Percentiles rank a stretch among this genome's conserved stretches.
Conservation (phyloP, 345 rosid genomes). For the Erucastrum elatum region DNA sequence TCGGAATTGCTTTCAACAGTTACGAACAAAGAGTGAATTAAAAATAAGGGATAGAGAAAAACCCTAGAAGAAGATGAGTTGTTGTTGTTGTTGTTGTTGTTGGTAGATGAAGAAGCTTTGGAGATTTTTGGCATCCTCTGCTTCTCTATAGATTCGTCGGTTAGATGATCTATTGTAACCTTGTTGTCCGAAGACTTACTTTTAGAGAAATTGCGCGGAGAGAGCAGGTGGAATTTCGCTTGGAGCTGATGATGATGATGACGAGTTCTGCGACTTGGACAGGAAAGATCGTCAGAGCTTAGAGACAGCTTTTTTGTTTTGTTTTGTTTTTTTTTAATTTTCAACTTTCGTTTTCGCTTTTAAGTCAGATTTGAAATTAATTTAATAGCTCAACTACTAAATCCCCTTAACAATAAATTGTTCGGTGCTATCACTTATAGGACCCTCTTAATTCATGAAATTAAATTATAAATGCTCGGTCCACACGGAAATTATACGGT, state of each 20-base stretch:
- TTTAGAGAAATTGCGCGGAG: not conserved
- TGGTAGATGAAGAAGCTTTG: constrained; percentile 63
- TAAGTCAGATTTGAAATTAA: too few relatives aligned
- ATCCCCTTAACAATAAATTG: not conserved
- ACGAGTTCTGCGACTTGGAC: constrained; percentile 44
- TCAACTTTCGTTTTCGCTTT: too few relatives aligned
- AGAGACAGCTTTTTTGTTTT: too few relatives aligned
- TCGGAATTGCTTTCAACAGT: constrained; percentile 5
- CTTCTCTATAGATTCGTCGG: constrained; percentile 13
- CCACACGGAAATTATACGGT: not conserved
- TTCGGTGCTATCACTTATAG: not conserved
- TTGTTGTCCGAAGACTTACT: not conserved
- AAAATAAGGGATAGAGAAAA: not conserved
- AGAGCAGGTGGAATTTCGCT: not conserved
- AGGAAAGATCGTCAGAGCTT: constrained; percentile 36
- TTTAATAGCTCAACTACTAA: constrained; percentile 23
- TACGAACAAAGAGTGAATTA: not conserved
- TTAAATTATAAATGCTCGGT: not conserved
- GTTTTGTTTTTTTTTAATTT: too few relatives aligned
- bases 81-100: constrained; percentile 43
- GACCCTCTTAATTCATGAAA: not conserved
- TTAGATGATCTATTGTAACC: constrained; percentile 17
- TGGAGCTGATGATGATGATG: constrained; percentile 14
- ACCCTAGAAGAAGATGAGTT: constrained; percentile 70
- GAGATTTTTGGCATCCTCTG: constrained; percentile 64